These are phyloP conservation scores for Pholiota adiposa DNA, from an alignment of 1,284 basidiomycete species.

Conservation along the genomic window DNA sequence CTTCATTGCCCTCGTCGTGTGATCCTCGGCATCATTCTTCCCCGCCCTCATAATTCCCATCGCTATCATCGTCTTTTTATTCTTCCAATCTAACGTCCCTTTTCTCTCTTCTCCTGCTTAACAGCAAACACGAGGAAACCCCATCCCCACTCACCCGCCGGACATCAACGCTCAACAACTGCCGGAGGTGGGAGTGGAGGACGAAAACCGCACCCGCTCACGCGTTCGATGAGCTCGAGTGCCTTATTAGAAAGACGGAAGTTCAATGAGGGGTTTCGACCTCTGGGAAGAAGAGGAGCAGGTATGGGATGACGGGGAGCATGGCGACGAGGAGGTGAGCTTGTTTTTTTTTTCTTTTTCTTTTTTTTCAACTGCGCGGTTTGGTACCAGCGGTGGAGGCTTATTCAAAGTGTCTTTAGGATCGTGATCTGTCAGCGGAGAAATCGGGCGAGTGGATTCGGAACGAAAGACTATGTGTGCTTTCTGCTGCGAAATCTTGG, in stretches of 20 bases:
- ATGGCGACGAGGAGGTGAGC: too few species aligned
- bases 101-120: too few species aligned
- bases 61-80: not conserved
- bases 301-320: too few species aligned
- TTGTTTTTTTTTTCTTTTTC: too few species aligned
- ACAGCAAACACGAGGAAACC: slow-evolving; percentile 81
- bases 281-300: not conserved
- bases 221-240: slow-evolving; percentile 34
- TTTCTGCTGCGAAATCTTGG: not conserved
- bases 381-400: too few species aligned
- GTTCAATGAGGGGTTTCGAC: slow-evolving; percentile 5
- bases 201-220: slow-evolving; percentile 29
- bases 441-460: slow-evolving; percentile 22
- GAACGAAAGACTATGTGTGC: slow-evolving; percentile 9
- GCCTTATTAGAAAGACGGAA: slow-evolving; percentile 21
- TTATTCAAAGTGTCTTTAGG: too few species aligned
- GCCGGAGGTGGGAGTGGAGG: not conserved
- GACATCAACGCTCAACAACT: slow-evolving; percentile 52
- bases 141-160: slow-evolving; percentile 73
- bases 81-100: too few species aligned
- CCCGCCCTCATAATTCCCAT: too few species aligned
- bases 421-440: slow-evolving; percentile 15
- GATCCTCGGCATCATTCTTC: too few species aligned
- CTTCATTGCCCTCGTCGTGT: too few species aligned
- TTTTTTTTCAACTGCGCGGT: too few species aligned